phyloP scores from a whole-genome alignment of 164 flowering plant genomes.

The Sedum album region DNA sequence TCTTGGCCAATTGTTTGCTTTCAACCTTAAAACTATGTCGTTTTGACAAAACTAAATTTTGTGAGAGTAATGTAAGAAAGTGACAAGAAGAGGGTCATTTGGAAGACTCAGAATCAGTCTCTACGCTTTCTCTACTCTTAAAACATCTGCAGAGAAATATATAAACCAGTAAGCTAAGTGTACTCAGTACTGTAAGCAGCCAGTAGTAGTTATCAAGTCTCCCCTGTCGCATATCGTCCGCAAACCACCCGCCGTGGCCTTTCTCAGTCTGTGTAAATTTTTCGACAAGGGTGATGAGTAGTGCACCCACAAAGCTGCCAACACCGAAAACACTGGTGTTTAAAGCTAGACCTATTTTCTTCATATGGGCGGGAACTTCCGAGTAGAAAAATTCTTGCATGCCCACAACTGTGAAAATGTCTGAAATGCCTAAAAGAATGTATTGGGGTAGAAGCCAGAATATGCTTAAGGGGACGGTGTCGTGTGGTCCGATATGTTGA shows the following conservation, averaged over 20 bases:
- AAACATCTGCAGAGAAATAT: slow-evolving; percentile 32
- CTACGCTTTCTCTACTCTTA: slow-evolving; percentile 19
- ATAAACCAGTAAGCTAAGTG: slow-evolving; percentile 55
- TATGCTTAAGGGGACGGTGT: slow-evolving; percentile 48
- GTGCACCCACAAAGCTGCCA: slow-evolving; percentile 75
- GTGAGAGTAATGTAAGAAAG: too few relatives aligned
- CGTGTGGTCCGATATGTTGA: slow-evolving; percentile 11
- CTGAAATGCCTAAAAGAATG: slow-evolving; percentile 72
- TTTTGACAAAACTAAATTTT: too few relatives aligned
- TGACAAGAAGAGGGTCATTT: background rate
- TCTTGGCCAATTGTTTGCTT: background rate
- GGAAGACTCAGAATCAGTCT: slow-evolving; percentile 1
- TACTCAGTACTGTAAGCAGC: slow-evolving; percentile 52
- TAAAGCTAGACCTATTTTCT: slow-evolving; percentile 81
- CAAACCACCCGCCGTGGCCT: slow-evolving; percentile 58
- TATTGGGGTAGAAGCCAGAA: slow-evolving; percentile 92
- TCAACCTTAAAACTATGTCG: too few relatives aligned
- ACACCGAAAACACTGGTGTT: slow-evolving; percentile 89
- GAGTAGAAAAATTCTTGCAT: slow-evolving; percentile 95
- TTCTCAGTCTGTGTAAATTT: slow-evolving; percentile 28
- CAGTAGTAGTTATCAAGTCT: slow-evolving; percentile 77
- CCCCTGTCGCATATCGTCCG: slow-evolving; percentile 75
- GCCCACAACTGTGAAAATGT: slow-evolving; percentile 91
- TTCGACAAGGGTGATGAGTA: slow-evolving; percentile 58
- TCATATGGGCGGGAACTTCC: slow-evolving; percentile 71